Conservation (phyloP, 1,284 basidiomycete genomes). For the Tilletia caries region DNA sequence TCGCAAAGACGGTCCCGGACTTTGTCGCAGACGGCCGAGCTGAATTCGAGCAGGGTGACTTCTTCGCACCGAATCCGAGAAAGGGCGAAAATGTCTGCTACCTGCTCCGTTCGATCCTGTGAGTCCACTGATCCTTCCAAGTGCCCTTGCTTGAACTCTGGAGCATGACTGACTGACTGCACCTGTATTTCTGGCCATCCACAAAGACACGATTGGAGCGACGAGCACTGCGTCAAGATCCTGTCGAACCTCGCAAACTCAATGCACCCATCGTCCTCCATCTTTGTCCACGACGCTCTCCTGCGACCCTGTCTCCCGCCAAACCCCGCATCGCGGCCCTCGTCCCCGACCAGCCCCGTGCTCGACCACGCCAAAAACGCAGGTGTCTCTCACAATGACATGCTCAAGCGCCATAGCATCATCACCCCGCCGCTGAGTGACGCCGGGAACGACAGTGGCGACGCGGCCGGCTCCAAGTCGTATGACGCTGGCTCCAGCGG, state of each 20-base stretch:
- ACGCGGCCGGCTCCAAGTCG: neutral
- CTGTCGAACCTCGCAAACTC: neutral
- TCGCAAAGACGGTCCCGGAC: neutral
- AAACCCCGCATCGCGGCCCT: neutral
- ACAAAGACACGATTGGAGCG: constrained; percentile 12
- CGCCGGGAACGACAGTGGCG: neutral
- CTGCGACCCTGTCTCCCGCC: neutral
- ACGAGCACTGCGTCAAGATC: constrained; percentile 11
- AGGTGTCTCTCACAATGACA: neutral
- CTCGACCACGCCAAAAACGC: neutral
- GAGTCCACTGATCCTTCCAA: neutral
- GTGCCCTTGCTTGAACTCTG: neutral
- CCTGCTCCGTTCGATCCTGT: constrained; percentile 4
- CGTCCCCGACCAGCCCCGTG: neutral
- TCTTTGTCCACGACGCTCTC: constrained; percentile 5
- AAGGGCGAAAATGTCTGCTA: neutral
- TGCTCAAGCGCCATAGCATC: neutral
- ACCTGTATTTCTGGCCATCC: neutral
- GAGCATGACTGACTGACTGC: neutral
- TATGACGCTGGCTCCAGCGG: neutral
- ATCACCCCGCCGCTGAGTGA: neutral
- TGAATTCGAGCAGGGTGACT: neutral
- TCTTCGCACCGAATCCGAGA: constrained; percentile 1
- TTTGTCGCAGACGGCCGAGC: neutral
- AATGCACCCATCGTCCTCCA: constrained; percentile 2